Evolutionary conservation across 164 flowering plant species (phyloP).

Genomic region (Echeveria elegans): DNA sequence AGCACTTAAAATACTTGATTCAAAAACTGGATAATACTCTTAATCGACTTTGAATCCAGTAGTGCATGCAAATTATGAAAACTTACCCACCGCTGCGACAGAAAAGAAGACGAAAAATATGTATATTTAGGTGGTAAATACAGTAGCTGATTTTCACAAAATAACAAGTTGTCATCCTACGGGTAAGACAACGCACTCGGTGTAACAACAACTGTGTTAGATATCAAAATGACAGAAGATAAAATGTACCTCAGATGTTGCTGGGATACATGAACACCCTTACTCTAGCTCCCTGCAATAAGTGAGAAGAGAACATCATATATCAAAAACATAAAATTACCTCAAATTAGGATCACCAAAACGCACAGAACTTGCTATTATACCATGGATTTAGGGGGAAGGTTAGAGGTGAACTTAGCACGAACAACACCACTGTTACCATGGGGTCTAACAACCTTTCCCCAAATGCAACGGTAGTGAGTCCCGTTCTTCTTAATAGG

Average conservation of each 20-base stretch:
- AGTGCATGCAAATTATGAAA: too few species aligned
- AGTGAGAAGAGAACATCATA: background rate
- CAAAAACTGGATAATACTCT: too few species aligned
- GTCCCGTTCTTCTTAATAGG: constrained; percentile 44
- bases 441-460: constrained; percentile 56
- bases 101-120: too few species aligned
- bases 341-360: background rate
- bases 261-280: constrained; percentile 84
- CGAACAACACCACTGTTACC: constrained; percentile 64
- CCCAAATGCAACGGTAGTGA: constrained; percentile 60
- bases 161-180: too few species aligned
- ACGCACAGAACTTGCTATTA: background rate
- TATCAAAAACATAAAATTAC: background rate
- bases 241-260: constrained; percentile 49
- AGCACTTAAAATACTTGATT: too few species aligned
- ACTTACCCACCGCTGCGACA: too few species aligned
- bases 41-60: too few species aligned
- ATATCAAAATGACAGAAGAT: background rate
- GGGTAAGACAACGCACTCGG: too few species aligned
- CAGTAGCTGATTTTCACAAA: too few species aligned
- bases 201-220: too few species aligned
- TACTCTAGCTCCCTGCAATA: constrained; percentile 53
- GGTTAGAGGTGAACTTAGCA: constrained; percentile 55
- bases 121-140: too few species aligned
- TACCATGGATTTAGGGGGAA: constrained; percentile 66